These are phyloP conservation scores for Xylaria sp. DNA, from an alignment of 2,329 filamentous ascomycete genomes.

Conservation along the genomic window DNA sequence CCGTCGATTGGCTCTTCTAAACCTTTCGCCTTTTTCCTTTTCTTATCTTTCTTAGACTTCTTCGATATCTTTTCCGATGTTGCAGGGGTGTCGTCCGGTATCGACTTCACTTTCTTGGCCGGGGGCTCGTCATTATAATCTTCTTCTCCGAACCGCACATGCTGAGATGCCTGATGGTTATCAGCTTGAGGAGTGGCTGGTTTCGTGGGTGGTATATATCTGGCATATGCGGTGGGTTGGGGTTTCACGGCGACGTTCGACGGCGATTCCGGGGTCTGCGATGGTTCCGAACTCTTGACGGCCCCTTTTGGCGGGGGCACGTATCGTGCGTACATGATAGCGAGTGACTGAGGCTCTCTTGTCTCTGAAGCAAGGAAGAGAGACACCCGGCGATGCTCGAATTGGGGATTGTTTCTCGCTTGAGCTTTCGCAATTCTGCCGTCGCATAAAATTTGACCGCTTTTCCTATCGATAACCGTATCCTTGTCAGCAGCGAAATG, in stretches of 20 bases:
- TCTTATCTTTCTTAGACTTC: conserved; percentile 40
- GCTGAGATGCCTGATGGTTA: conserved; percentile 15
- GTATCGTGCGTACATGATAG: conserved; percentile 46
- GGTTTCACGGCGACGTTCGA: conserved; percentile 11
- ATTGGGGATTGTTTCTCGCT: not conserved
- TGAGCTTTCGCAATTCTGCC: conserved; percentile 28
- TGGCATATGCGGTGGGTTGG: conserved; percentile 36
- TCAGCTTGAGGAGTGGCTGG: conserved; percentile 15
- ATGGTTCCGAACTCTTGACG: conserved; percentile 10
- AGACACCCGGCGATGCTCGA: not conserved
- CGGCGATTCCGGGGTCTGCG: conserved; percentile 5
- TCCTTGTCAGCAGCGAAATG: conserved; percentile 7
- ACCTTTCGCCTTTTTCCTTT: conserved; percentile 24
- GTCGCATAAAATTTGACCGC: conserved; percentile 33
- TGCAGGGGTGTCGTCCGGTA: conserved; percentile 37
- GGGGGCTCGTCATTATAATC: conserved; percentile 29
- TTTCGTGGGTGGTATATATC: conserved; percentile 43
- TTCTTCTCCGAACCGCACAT: conserved; percentile 27
- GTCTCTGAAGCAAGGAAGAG: not conserved
- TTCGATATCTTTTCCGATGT: conserved; percentile 39
- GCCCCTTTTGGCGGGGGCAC: conserved; percentile 36
- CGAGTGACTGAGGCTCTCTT: not conserved
- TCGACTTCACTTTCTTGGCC: conserved; percentile 41
- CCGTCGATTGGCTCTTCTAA: conserved; percentile 22
- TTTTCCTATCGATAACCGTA: conserved; percentile 9